Conservation (phyloP, 2,329 filamentous ascomycete species). For the Berkeleyomyces basicola region DNA sequence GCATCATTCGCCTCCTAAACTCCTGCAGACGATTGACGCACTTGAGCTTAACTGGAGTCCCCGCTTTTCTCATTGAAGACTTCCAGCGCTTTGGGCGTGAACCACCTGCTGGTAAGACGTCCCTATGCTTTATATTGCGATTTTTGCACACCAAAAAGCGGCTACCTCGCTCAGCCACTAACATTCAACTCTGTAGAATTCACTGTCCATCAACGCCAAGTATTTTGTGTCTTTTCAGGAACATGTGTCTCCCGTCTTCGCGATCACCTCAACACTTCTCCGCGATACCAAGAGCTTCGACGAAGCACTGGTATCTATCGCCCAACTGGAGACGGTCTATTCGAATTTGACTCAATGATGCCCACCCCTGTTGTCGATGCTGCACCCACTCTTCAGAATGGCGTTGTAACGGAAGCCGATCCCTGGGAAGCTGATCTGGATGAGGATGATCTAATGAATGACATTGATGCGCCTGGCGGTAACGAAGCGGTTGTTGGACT, state of each 20-base stretch:
- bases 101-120: slow-evolving; percentile 50
- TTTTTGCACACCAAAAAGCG: too few species aligned
- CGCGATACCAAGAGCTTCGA: slow-evolving; percentile 30
- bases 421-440: background rate
- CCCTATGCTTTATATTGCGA: background rate
- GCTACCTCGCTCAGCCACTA: background rate
- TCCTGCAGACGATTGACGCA: slow-evolving; percentile 86
- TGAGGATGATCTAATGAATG: background rate
- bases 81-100: slow-evolving; percentile 73
- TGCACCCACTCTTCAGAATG: background rate
- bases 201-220: slow-evolving; percentile 81
- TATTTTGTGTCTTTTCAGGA: slow-evolving; percentile 96
- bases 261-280: slow-evolving; percentile 51
- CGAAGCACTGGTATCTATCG: slow-evolving; percentile 12
- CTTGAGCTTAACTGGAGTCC: slow-evolving; percentile 82
- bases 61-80: slow-evolving; percentile 74
- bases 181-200: slow-evolving; percentile 48
- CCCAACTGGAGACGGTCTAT: background rate
- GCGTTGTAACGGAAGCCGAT: background rate
- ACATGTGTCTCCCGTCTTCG: slow-evolving; percentile 64
- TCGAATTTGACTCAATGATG: background rate
- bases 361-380: background rate
- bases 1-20: slow-evolving; percentile 77
- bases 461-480: background rate
- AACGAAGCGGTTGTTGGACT: background rate